Conservation (phyloP, 345 rosid species). For the Syzygium aqueum region DNA sequence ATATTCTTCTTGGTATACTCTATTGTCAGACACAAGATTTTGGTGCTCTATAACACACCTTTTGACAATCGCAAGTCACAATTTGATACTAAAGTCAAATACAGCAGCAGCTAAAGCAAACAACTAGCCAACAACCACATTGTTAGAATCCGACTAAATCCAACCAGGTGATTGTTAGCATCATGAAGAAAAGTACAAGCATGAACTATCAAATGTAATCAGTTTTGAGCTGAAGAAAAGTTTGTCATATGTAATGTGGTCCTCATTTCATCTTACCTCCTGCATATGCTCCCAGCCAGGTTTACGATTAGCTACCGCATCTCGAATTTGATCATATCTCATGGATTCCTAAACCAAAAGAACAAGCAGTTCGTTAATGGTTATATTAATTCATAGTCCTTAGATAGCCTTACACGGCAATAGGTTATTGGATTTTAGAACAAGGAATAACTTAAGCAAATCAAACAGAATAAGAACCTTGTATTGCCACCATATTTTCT, state of each 20-base stretch:
- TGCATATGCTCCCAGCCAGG: constrained; percentile 97
- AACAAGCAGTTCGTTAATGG: background rate
- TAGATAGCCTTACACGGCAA: background rate
- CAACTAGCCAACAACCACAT: background rate
- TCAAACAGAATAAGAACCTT: constrained; percentile 32
- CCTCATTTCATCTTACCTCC: constrained; percentile 42
- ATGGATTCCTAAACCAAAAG: constrained; percentile 60
- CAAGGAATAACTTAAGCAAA: background rate
- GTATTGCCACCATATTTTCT: constrained; percentile 91
- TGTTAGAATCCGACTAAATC: background rate
- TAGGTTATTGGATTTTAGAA: background rate
- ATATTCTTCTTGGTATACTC: background rate
- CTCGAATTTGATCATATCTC: constrained; percentile 84
- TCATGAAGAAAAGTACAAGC: background rate
- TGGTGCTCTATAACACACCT: background rate
- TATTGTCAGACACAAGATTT: background rate
- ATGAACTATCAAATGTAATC: background rate
- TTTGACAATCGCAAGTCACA: background rate
- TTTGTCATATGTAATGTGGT: background rate
- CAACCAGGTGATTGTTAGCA: background rate
- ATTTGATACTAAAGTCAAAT: background rate
- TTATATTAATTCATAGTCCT: background rate
- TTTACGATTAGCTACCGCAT: constrained; percentile 63
- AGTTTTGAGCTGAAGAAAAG: background rate
- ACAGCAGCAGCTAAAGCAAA: background rate